Percentiles rank a stretch among this genome's conserved stretches.
Evolutionary conservation across 257 asterid species (phyloP).

Genomic region (Mentha longifolia): DNA sequence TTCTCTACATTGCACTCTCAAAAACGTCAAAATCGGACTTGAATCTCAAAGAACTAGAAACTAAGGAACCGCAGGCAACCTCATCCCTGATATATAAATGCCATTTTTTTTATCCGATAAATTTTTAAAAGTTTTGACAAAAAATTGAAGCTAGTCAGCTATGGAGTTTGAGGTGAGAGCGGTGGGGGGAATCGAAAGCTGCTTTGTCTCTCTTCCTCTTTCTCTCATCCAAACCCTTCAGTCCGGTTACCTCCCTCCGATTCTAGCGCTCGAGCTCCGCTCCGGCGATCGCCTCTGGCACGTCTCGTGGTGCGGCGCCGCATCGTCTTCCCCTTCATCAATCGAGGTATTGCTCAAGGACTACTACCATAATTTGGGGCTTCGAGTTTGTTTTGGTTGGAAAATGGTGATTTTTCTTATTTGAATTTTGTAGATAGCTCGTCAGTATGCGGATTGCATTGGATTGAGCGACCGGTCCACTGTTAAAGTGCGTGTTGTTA

Average conservation of each 20-base stretch:
- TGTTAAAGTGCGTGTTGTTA: conserved; percentile 68
- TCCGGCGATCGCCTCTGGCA: conserved; percentile 60
- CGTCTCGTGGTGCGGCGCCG: conserved; percentile 93
- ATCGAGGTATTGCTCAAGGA: conserved; percentile 60
- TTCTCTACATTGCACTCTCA: conserved; percentile 18
- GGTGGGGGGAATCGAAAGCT: conserved; percentile 70
- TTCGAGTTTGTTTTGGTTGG: not conserved
- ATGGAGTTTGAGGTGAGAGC: conserved; percentile 93
- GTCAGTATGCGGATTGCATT: conserved; percentile 88
- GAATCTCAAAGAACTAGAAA: conserved; percentile 12
- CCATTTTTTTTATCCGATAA: not conserved
- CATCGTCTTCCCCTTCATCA: conserved; percentile 74
- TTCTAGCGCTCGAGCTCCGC: conserved; percentile 80
- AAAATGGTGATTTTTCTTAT: not conserved
- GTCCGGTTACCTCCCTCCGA: conserved; percentile 85
- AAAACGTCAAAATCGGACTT: not conserved
- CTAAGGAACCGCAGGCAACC: conserved; percentile 24
- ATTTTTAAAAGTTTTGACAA: not conserved
- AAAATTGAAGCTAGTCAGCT: conserved; percentile 27
- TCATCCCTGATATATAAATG: conserved; percentile 3
- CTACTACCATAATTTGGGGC: not conserved
- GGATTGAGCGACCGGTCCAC: conserved; percentile 66
- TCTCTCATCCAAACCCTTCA: conserved; percentile 80
- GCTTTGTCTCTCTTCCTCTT: conserved; percentile 84
- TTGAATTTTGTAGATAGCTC: conserved; percentile 61